Conservation (phyloP, 352 stramenopile genomes). For the Globisporangium heterothallicum region DNA sequence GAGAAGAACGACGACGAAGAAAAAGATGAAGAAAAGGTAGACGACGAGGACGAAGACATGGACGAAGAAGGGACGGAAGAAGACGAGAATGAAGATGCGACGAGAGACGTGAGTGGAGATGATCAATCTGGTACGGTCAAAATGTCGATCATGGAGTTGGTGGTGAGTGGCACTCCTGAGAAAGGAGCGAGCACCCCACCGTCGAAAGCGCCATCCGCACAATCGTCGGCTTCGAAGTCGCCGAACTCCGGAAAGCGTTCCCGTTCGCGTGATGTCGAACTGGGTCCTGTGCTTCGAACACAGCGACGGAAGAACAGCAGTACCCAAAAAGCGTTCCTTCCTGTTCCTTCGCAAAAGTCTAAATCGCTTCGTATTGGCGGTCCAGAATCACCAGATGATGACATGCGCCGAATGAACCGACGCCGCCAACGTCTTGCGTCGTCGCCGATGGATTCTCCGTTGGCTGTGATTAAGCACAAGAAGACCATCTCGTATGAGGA, state of each 20-base stretch:
- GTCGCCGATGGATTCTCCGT: slow-evolving; percentile 43
- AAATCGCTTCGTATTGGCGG: slow-evolving; percentile 35
- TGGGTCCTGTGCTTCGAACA: slow-evolving; percentile 23
- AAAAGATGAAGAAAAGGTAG: slow-evolving; percentile 12
- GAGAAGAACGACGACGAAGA: slow-evolving; percentile 20
- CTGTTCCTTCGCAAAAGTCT: slow-evolving; percentile 36
- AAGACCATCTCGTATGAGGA: slow-evolving; percentile 76
- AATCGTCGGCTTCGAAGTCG: slow-evolving; percentile 1
- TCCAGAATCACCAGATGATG: slow-evolving; percentile 14
- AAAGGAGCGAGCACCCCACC: neutral
- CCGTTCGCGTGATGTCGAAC: slow-evolving; percentile 24
- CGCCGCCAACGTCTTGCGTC: slow-evolving; percentile 11
- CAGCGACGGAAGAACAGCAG: slow-evolving; percentile 33
- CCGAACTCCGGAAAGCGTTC: slow-evolving; percentile 8
- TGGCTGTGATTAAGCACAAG: slow-evolving; percentile 65
- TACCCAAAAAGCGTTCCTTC: slow-evolving; percentile 40
- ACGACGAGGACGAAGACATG: slow-evolving; percentile 15
- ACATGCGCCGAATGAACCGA: slow-evolving; percentile 7
- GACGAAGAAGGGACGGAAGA: slow-evolving; percentile 1
- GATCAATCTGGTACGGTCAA: neutral
- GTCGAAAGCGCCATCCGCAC: slow-evolving; percentile 7
- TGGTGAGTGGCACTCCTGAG: neutral
- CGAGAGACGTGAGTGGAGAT: neutral
- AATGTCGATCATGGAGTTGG: slow-evolving; percentile 3
- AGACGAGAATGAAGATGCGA: neutral